Conservation (phyloP, 2,329 filamentous ascomycete species). For the Helicocarpus griseus region DNA sequence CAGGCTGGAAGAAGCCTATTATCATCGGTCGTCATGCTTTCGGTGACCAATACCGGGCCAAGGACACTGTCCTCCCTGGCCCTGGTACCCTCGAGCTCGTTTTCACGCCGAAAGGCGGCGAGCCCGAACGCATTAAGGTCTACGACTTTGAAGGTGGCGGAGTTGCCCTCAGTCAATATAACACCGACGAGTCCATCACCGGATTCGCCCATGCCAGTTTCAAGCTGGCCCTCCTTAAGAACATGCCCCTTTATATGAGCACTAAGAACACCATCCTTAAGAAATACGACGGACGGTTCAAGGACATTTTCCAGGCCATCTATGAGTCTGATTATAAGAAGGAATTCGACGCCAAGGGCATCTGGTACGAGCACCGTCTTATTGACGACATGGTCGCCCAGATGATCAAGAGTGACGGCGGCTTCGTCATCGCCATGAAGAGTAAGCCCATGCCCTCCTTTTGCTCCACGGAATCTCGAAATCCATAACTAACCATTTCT, state of each 20-base stretch:
- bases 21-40: conserved; percentile 98
- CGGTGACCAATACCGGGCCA: conserved; percentile 96
- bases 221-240: conserved; percentile 84
- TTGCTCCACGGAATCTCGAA: not conserved
- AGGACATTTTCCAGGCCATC: conserved; percentile 98
- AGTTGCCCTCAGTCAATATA: conserved; percentile 93
- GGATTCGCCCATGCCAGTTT: conserved; percentile 95
- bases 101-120: conserved; percentile 70
- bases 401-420: conserved; percentile 98
- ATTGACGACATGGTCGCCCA: conserved; percentile 99
- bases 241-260: conserved; percentile 95
- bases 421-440: conserved; percentile 97
- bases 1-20: conserved; percentile 97
- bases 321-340: conserved; percentile 81
- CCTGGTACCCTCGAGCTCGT: conserved; percentile 89
- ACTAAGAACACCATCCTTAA: conserved; percentile 99
- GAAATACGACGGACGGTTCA: conserved; percentile 97
- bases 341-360: conserved; percentile 79
- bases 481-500: conserved; percentile 12
- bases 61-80: conserved; percentile 74
- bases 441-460: conserved; percentile 43
- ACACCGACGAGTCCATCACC: conserved; percentile 88
- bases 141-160: conserved; percentile 80
- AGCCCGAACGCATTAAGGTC: conserved; percentile 80
- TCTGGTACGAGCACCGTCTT: conserved; percentile 98